Conservation (phyloP, 2,329 filamentous ascomycete species). For the Xylaria sp. region DNA sequence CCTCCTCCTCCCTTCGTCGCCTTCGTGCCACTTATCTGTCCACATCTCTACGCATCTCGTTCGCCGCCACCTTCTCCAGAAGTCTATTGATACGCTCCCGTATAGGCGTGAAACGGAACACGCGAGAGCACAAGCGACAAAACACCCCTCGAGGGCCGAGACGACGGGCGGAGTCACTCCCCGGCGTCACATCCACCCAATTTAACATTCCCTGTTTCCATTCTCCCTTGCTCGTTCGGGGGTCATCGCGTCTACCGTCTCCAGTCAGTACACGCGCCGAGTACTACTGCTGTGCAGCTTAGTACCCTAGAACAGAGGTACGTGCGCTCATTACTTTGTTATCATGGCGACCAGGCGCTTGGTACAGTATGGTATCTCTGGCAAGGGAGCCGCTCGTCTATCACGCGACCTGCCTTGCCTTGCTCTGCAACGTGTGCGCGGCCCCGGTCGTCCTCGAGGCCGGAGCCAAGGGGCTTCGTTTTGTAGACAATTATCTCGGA, state of each 20-base stretch:
- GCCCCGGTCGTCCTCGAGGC: conserved; percentile 19
- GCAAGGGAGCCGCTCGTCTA: conserved; percentile 15
- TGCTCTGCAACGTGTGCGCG: conserved; percentile 4
- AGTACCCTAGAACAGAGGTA: conserved; percentile 24
- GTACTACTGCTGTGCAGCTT: neutral
- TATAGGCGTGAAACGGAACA: conserved; percentile 22
- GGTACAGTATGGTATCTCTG: conserved; percentile 22
- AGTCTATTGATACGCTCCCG: neutral
- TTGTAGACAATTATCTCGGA: conserved; percentile 16
- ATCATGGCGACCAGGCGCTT: conserved; percentile 17
- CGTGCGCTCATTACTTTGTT: conserved; percentile 19
- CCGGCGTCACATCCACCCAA: conserved; percentile 39
- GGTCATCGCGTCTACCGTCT: conserved; percentile 25
- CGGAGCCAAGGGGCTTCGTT: conserved; percentile 11
- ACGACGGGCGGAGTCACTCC: conserved; percentile 30
- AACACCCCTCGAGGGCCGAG: conserved; percentile 4
- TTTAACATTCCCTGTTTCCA: conserved; percentile 44
- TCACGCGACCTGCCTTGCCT: conserved; percentile 15
- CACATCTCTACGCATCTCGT: conserved; percentile 13
- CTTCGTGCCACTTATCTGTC: conserved; percentile 8
- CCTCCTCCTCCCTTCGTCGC: conserved; percentile 5
- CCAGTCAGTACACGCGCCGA: conserved; percentile 20
- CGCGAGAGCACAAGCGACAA: conserved; percentile 23
- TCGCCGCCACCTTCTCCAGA: conserved; percentile 7
- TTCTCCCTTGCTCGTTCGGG: conserved; percentile 19